Percentiles rank a stretch among this genome's conserved stretches.
Conservation (phyloP, 2,329 filamentous ascomycete genomes). For the Fusarium sp. region DNA sequence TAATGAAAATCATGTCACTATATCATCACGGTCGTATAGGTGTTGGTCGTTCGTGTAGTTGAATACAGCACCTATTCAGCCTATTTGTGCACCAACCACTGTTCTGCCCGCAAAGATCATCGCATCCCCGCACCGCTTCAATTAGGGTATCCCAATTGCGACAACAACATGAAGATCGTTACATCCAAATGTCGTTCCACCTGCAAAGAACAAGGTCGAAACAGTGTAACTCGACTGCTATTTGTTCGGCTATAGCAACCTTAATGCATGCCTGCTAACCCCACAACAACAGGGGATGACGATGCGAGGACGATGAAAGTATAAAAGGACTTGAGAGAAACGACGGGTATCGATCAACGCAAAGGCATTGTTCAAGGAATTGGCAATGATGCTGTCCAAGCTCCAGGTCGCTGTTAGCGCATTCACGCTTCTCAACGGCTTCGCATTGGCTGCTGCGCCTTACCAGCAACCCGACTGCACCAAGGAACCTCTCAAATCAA, state of each 20-base stretch:
- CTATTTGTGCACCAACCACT: not conserved
- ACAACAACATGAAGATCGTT: conserved; percentile 3
- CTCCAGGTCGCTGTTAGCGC: conserved; percentile 7
- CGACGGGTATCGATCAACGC: no score
- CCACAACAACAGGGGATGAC: not conserved
- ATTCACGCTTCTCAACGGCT: not conserved
- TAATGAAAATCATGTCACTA: no score
- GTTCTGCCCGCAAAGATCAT: not conserved
- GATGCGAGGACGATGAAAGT: no score
- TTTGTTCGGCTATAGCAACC: conserved; percentile 6
- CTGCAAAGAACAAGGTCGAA: not conserved
- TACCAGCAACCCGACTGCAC: not conserved
- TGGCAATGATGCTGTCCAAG: not conserved
- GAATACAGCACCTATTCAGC: not conserved
- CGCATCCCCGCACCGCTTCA: not conserved
- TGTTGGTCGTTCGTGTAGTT: not conserved
- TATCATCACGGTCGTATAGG: not conserved
- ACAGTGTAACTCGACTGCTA: accelerated
- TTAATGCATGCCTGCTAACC: not conserved
- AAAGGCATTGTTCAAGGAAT: accelerated
- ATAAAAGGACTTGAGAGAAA: no score
- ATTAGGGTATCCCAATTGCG: not conserved
- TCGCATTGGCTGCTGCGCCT: not conserved
- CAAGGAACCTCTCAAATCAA: not conserved
- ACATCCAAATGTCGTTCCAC: not conserved